Percentiles rank a stretch among this genome's conserved stretches.
Conservation (phyloP, 768 basidiomycete species). For the Hydnum rufescens region DNA sequence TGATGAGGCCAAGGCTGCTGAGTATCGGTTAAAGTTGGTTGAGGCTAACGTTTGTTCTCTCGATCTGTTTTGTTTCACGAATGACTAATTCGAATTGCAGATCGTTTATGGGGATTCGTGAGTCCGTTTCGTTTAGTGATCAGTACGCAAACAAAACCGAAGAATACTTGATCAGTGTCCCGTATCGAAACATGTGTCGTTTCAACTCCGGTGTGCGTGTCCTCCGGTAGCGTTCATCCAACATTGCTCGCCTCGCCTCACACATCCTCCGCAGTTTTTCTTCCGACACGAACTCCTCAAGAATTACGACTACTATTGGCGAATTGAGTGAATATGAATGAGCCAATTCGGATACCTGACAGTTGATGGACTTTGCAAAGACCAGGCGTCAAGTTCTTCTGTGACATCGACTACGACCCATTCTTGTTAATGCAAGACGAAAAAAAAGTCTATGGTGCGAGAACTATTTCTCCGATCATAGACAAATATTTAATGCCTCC, state of each 20-base stretch:
- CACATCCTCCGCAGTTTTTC: slow-evolving; percentile 57
- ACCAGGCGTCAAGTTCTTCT: no score
- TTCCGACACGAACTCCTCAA: slow-evolving; percentile 60
- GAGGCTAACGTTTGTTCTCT: slow-evolving; percentile 24
- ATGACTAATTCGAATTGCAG: background rate
- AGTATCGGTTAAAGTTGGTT: slow-evolving; percentile 40
- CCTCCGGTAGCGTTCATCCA: background rate
- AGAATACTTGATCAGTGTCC: slow-evolving; percentile 16
- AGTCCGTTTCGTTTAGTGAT: background rate
- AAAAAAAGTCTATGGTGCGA: no score
- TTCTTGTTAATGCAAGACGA: no score
- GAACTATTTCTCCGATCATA: no score
- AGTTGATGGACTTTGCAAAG: no score
- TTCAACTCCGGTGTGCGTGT: slow-evolving; percentile 70
- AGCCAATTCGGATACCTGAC: no score
- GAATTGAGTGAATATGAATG: slow-evolving; percentile 70
- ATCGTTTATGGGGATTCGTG: slow-evolving; percentile 10
- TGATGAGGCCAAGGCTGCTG: slow-evolving; percentile 46
- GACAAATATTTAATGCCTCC: no score
- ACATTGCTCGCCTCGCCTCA: slow-evolving; percentile 1
- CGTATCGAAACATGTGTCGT: slow-evolving; percentile 88
- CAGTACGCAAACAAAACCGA: background rate
- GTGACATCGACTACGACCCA: no score
- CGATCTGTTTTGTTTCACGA: slow-evolving; percentile 2
- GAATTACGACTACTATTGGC: slow-evolving; percentile 75